Conservation (phyloP, 1,139 yeast genomes). For the Sugiyamaella novakii region DNA sequence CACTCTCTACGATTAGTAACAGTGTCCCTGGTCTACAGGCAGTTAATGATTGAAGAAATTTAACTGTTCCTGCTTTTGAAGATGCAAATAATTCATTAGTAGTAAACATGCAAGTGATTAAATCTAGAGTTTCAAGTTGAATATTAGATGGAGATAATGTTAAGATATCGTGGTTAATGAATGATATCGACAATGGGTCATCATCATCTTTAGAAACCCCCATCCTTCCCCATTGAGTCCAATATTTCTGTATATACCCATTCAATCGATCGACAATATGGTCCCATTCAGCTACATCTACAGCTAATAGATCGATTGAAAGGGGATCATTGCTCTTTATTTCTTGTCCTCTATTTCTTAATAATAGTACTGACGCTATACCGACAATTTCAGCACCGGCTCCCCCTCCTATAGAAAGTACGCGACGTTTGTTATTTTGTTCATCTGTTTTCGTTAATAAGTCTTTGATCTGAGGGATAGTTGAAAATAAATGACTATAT, state of each 20-base stretch:
- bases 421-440: slow-evolving; percentile 32
- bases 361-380: slow-evolving; percentile 54
- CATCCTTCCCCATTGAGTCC: slow-evolving; percentile 28
- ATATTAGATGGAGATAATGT: slow-evolving; percentile 35
- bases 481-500: slow-evolving; percentile 64
- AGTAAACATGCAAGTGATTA: slow-evolving; percentile 77
- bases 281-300: slow-evolving; percentile 83
- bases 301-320: slow-evolving; percentile 38
- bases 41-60: slow-evolving; percentile 55
- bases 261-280: slow-evolving; percentile 52
- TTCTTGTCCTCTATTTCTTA: slow-evolving; percentile 13
- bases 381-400: slow-evolving; percentile 85
- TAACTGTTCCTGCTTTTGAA: slow-evolving; percentile 61
- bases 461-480: slow-evolving; percentile 23
- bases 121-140: slow-evolving; percentile 35
- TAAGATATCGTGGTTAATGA: slow-evolving; percentile 53
- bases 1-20: slow-evolving; percentile 77
- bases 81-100: slow-evolving; percentile 82
- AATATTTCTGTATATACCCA: slow-evolving; percentile 41
- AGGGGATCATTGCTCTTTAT: not conserved
- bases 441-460: not conserved
- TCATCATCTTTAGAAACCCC: slow-evolving; percentile 28
- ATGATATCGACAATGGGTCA: slow-evolving; percentile 48
- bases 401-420: slow-evolving; percentile 81
- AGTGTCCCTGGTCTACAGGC: slow-evolving; percentile 57